Evolutionary conservation across 805 yeast species (phyloP), one percentile per base, ranked within the genome.

Genomic region (Candida alai): DNA sequence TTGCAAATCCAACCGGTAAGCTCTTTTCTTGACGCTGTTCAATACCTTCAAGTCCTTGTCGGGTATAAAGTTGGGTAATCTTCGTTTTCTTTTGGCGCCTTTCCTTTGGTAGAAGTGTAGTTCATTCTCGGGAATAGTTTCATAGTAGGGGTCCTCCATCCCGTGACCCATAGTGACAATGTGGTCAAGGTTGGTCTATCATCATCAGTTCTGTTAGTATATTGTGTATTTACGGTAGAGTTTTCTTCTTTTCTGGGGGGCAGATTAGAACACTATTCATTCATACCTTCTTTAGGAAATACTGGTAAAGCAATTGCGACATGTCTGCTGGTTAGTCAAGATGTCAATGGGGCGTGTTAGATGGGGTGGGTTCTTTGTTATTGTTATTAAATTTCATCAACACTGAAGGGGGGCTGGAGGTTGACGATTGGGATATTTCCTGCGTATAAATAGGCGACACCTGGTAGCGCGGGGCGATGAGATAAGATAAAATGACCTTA

Each of bases 21-120:
- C 70, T 36, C 51, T 52, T 9, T 54, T 41, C 41, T 58, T 64
- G 25, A 65, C 64, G 1, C 62, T 53, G 24, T 62, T 49, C 27
- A 65, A 49, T 5, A 63, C 44, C 34, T 59, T 54, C 31, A 56
- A 43, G 32, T 65, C 70, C 7, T 57, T 40, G 12, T 47, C 31
- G 2, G 65, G 60, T 19, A 65, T 59, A 36, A 53, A 48, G n/a
- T 44, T 51, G 4, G 70, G 70, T 15, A 63, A 47, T 35, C 44
- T 55, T 43, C 56, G 59, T 65, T 52, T 62, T 34, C 71, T 46
- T 41, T 49, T 60, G 19, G 70, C 60, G 3, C 71, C 71, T 37
- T 61, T 54, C 14, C 49, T 48, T 41, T 65, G 71, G 42, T 65
- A 65, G 39, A 65, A 65, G 37, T 62, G 66, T 36, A 65, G 54